Percentiles rank a stretch among this genome's conserved stretches.
Conservation (phyloP, 2,329 filamentous ascomycete species). For the Uncinocarpus reesii region DNA sequence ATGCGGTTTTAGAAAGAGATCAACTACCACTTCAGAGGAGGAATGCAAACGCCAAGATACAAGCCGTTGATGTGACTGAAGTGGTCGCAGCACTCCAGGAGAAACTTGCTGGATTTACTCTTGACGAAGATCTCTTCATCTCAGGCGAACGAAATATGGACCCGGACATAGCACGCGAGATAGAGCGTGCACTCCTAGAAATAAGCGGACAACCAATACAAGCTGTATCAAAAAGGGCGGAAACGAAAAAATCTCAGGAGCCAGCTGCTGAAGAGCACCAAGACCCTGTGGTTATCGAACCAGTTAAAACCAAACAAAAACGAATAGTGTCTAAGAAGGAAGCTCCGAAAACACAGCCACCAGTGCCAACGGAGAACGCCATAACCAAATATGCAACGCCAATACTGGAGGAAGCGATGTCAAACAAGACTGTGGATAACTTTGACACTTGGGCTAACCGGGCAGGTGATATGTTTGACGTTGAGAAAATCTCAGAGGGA, state of each 20-base stretch:
- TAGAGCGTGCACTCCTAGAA: too few species aligned
- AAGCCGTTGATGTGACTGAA: neutral
- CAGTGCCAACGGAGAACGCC: neutral
- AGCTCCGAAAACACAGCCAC: neutral
- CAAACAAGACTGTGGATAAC: constrained; percentile 30
- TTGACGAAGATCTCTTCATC: neutral
- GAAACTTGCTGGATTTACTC: neutral
- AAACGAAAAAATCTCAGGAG: neutral
- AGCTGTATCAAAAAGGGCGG: too few species aligned
- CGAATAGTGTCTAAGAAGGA: neutral
- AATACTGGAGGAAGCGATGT: constrained; percentile 32
- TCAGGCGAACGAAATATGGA: too few species aligned
- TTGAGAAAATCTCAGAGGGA: constrained; percentile 55
- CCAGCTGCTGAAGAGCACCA: neutral
- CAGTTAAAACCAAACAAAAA: neutral
- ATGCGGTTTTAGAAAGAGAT: constrained; percentile 27
- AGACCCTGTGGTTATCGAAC: neutral
- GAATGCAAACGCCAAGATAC: neutral
- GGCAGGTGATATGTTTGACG: constrained; percentile 32
- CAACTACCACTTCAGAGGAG: constrained; percentile 17
- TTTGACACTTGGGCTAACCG: constrained; percentile 33
- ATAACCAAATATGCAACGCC: constrained; percentile 26
- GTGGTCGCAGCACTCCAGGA: constrained; percentile 1
- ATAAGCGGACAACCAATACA: too few species aligned
- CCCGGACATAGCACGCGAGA: too few species aligned